Base-by-base conservation (phyloP, 176 grass and related monocot genomes). In the Poa pratensis region DNA sequence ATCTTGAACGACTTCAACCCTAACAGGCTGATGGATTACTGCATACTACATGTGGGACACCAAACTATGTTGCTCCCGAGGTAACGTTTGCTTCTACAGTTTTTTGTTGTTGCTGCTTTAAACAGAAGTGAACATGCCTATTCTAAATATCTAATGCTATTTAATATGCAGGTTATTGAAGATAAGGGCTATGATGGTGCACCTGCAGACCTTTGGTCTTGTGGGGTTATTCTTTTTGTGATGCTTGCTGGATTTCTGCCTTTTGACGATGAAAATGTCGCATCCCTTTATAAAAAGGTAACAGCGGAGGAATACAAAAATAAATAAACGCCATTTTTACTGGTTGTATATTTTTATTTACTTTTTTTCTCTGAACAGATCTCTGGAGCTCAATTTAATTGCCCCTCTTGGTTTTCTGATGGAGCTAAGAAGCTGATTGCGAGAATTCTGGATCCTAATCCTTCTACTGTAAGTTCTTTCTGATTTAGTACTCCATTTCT, bases 21-120 rank as follows among this genome's bases (percentile, higher is more conserved):
- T 73, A 72, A 46, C 70, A 97, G 95, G 90, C 79, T 82, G 95
- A 92, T 79, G 95, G 92, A 49, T 86, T 97, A 61, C 90, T 97
- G 27, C 95, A 97, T 49, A 97, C 95, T 70, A 91, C 92, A 27
- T 94, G 95, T 80, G 95, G 95, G 32, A 97, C 95, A 81, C 90
- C 92, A 40, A 97, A 97, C 77, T 97, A 97, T 52, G 95, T 94
- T 73, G 92, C 95, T 86, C 95, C 95, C 16, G 92, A 97, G 90
- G 95, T 97, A 46, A 34, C 57, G 7, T 54, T 32, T 78, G 0
- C 26, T 83, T 83, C 19, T 53, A 0, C 10, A 1, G 9, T 62
- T 64, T 9, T 24, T 79, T 28, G 46, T 75, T 80, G 58, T 75
- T 80, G 58, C 6, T 57, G 3, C 23, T 75, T 80, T 75, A 65